Conservation (phyloP, 768 basidiomycete genomes). For the Podaxis sp. region DNA sequence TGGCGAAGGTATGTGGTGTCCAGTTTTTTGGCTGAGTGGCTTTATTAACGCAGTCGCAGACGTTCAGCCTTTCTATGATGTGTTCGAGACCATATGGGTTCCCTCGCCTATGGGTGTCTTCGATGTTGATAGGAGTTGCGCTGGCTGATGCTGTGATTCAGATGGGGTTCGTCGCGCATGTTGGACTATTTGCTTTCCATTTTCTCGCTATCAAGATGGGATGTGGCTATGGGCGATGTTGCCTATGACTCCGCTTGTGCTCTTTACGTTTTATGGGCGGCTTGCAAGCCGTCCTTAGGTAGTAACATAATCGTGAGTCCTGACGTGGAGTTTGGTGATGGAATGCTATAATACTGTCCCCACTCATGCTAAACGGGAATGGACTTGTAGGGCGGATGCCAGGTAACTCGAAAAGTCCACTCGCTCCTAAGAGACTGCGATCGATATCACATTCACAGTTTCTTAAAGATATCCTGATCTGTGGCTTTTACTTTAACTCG, state of each 20-base stretch:
- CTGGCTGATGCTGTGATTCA: conserved; percentile 17
- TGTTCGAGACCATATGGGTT: conserved; percentile 10
- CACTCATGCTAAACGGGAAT: too few relatives aligned
- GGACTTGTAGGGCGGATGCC: too few relatives aligned
- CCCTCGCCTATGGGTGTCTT: conserved; percentile 12
- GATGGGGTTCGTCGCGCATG: conserved; percentile 11
- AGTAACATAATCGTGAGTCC: too few relatives aligned
- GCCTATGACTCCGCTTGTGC: neutral
- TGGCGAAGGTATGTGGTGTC: conserved; percentile 15
- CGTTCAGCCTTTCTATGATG: conserved; percentile 15
- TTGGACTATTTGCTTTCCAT: conserved; percentile 17
- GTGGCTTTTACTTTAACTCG: too few relatives aligned
- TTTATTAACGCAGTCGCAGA: conserved; percentile 4
- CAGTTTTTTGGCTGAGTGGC: neutral
- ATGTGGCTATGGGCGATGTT: neutral
- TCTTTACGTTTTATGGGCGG: too few relatives aligned
- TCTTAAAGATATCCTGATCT: too few relatives aligned
- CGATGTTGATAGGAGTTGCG: conserved; percentile 14
- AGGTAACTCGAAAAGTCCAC: too few relatives aligned
- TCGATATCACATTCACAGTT: too few relatives aligned
- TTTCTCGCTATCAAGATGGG: conserved; percentile 11
- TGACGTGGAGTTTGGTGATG: too few relatives aligned
- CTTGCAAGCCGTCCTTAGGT: too few relatives aligned
- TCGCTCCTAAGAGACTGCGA: too few relatives aligned
- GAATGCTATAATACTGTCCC: too few relatives aligned